Evolutionary conservation across 176 grass and related monocot genomes (phyloP).

Genomic region (Carex kokanica): DNA sequence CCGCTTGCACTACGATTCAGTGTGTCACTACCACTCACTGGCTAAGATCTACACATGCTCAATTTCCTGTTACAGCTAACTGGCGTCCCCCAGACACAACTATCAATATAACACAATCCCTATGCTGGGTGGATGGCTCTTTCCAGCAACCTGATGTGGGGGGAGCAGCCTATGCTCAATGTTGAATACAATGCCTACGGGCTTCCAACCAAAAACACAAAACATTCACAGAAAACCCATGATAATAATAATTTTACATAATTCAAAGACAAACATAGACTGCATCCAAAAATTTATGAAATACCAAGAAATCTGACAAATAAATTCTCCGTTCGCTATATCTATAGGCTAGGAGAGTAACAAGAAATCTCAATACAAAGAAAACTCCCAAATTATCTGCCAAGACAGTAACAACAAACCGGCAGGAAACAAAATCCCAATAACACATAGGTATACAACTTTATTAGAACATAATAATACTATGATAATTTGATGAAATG

Average conservation of each 20-base stretch:
- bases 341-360: conserved; percentile 13
- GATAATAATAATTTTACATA: background rate
- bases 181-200: no score
- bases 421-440: background rate
- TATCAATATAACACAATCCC: no score
- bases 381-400: conserved; percentile 16
- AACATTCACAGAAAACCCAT: background rate
- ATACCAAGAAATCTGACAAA: background rate
- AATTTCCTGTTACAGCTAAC: no score
- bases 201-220: no score
- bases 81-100: no score
- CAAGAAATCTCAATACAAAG: conserved; percentile 10
- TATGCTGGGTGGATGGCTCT: no score
- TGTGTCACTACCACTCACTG: no score
- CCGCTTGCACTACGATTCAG: no score
- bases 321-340: background rate
- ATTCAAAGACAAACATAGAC: background rate
- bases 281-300: background rate
- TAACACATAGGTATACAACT: conserved; percentile 1
- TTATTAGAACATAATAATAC: conserved; percentile 20
- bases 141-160: no score
- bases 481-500: conserved; percentile 19
- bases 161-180: no score
- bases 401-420: background rate
- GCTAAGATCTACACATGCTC: no score